Base-by-base conservation (phyloP, 768 basidiomycete genomes). In the Phylloporus sp. region DNA sequence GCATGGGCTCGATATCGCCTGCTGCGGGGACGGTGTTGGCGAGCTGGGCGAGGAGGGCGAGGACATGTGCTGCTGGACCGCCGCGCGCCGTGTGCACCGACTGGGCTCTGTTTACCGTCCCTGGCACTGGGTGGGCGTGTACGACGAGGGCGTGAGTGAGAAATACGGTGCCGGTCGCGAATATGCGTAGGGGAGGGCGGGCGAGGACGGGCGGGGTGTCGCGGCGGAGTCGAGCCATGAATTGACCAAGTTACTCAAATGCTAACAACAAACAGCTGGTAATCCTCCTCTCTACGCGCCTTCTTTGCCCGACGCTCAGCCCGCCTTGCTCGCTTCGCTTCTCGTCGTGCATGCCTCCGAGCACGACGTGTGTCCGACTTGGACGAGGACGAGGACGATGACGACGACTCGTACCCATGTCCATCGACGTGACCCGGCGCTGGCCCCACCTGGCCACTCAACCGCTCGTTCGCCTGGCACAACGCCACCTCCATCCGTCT, bases 131-230 rank as follows among this genome's bases (percentile, higher is more conserved):
- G 48, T 85, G 77, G 13, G 72, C 61, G 18, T 80, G 78, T 4
- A 91, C 57, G 31, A 72, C 71, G 39, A 92, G 75, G 0, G 80
- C 82, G 62, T 90, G 82, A 6, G 86, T 87, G 35, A 86, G 65
- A 61, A 91, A 91, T 32, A 92, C 75, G 9, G 89, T 86, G 13
- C 89, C 89, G 11, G 83, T 82, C 3, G 86, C 85, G 32, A 91
- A 77, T 21, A 91, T 79, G 35, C 87, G 82, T 15, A 88, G 71
- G 0, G 50, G 53, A 11, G 60, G 44, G 0, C 58, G 38, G 49
- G 58, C 33, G 56, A 53, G 13, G 43, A 31, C 36, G 28, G 45
- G 49, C 21, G 42, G 37, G 0, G 61, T 64, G 49, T 64, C 64
- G 14, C 60, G 50, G 10, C 63, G 62, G 1, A 66, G 53, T 26